These are phyloP conservation scores for Quercus bicolor DNA, from an alignment of 306 rosid species.

Conservation along the genomic window DNA sequence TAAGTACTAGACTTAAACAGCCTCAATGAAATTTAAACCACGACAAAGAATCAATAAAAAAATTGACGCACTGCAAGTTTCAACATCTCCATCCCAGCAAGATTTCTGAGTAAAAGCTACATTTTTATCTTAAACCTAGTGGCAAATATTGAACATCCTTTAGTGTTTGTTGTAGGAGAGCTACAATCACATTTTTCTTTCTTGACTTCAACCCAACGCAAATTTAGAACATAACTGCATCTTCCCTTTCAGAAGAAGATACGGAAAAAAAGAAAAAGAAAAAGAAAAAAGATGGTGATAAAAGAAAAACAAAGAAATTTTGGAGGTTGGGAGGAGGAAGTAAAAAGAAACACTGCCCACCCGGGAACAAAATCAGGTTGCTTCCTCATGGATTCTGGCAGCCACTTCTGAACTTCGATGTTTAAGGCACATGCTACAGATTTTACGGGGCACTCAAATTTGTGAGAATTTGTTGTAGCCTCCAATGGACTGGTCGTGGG, in stretches of 20 bases:
- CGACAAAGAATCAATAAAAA: slow-evolving; percentile 80
- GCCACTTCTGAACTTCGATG: slow-evolving; percentile 49
- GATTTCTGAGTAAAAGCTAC: slow-evolving; percentile 51
- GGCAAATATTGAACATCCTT: slow-evolving; percentile 87
- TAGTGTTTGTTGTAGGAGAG: slow-evolving; percentile 73
- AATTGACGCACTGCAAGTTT: slow-evolving; percentile 72
- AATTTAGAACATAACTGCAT: slow-evolving; percentile 50
- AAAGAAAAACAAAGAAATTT: slow-evolving; percentile 7
- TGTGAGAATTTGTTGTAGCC: slow-evolving; percentile 54
- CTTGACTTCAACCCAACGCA: slow-evolving; percentile 79
- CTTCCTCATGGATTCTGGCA: slow-evolving; percentile 46
- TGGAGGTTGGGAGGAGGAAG: slow-evolving; percentile 39
- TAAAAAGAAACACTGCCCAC: slow-evolving; percentile 38
- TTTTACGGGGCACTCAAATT: slow-evolving; percentile 47
- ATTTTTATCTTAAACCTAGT: slow-evolving; percentile 76
- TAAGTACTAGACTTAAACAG: slow-evolving; percentile 32
- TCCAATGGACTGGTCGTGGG: slow-evolving; percentile 52
- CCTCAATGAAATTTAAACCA: slow-evolving; percentile 52
- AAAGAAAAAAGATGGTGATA: background rate
- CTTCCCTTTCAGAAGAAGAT: slow-evolving; percentile 58
- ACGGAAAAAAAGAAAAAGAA: slow-evolving; percentile 28
- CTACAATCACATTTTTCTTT: slow-evolving; percentile 83
- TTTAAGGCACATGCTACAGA: slow-evolving; percentile 45
- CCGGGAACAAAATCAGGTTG: slow-evolving; percentile 63
- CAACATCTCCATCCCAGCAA: slow-evolving; percentile 76